Evolutionary conservation across 352 stramenopile genomes (phyloP).

Genomic region (Phytopythium kandeliae): DNA sequence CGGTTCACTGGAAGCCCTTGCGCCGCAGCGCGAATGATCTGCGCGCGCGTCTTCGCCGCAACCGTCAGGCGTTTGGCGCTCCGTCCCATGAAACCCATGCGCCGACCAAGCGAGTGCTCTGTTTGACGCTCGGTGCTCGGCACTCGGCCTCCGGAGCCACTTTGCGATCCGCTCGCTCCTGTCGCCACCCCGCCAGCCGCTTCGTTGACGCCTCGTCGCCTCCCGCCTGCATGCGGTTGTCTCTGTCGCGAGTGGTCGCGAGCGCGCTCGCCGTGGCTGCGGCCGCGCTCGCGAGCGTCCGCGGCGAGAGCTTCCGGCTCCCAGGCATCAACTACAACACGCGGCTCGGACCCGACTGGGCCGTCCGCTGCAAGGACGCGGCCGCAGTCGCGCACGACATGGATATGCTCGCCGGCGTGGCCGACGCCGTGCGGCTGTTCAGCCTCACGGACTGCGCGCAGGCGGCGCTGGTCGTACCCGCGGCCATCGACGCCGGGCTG

Average conservation of each 20-base stretch:
- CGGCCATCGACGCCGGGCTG: constrained; percentile 35
- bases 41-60: no score
- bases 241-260: neutral
- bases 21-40: neutral
- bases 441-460: constrained; percentile 59
- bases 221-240: neutral
- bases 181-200: no score
- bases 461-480: constrained; percentile 29
- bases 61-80: no score
- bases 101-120: no score
- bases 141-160: no score
- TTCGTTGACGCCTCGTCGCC: no score
- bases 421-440: constrained; percentile 43
- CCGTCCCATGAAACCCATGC: no score
- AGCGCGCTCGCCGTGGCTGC: constrained; percentile 3
- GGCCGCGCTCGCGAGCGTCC: neutral
- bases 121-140: no score
- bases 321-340: constrained; percentile 73
- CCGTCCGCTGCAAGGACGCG: constrained; percentile 35
- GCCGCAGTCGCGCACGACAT: constrained; percentile 37
- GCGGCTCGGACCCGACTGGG: constrained; percentile 47
- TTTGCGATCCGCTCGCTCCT: no score
- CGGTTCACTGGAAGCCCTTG: no score
- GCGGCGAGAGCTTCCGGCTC: constrained; percentile 22
- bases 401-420: constrained; percentile 29